Base-by-base conservation (phyloP, 2,329 filamentous ascomycete species). In the Pyrenophora teres region DNA sequence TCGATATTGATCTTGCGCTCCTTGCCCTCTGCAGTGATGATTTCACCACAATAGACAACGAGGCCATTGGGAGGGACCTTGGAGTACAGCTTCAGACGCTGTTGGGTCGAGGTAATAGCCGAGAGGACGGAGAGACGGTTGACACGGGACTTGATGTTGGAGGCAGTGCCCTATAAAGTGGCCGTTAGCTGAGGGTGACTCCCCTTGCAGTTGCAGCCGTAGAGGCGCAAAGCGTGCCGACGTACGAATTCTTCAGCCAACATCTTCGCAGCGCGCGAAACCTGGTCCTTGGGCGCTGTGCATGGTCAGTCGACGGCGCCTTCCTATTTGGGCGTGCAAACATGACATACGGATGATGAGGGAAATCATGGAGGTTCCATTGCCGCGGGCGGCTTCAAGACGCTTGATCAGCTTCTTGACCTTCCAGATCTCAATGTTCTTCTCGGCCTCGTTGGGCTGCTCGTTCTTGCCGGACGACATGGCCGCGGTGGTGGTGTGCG, bases 1-100 rank as follows among this genome's bases (percentile, higher is more conserved):
- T 99, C 95, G 75, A 99, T 99, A 79, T 99, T 99, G 81, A 99
- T 95, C 83, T 97, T 99, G 73, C 94, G 85, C 80, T 99, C 94
- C 79, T 99, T 99, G 78, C 94, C 94, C 81, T 99, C 94, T 25
- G 87, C 88, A 50, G 94, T 99, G 81, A 99, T 88, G 76, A 99
- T 97, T 97, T 99, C 94, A 87, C 94, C 94, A 77, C 94, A 99
- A 84, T 99, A 99, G 65, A 99, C 89, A 62, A 99, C 94, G 63
- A 99, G 82, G 54, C 94, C 94, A 78, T 99, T 99, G 42, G 94
- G 91, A 27, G 95, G 94, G 50, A 99, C 94, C 79, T 97, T 97
- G 80, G 92, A 96, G 82, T 99, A 99, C 41, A 99, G 84, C 85
- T 99, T 99, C 63, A 99, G 87, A 76, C 94, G 90, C 81, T 99